A percentile compares a stretch with the other conserved stretches of the same genome.
These are phyloP conservation scores for Pleurotus ostreatus DNA, from an alignment of 768 basidiomycete species.

Conservation along the genomic window DNA sequence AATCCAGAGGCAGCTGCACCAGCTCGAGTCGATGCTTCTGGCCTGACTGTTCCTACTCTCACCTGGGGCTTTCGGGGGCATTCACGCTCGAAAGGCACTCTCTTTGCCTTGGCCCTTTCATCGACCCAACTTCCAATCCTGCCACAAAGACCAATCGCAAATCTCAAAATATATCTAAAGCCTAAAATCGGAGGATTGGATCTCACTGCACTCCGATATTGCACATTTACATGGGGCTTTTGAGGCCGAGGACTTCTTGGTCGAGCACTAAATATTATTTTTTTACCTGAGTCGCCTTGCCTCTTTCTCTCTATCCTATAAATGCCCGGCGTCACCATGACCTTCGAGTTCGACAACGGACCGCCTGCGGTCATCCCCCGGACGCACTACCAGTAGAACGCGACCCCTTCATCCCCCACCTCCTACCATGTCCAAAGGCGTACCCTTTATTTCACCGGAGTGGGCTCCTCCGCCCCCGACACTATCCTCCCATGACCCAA, in stretches of 20 bases:
- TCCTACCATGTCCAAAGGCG: background rate
- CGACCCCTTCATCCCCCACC: background rate
- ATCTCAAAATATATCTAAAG: constrained; percentile 5
- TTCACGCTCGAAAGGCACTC: background rate
- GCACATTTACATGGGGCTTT: constrained; percentile 8
- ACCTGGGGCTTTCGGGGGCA: constrained; percentile 1
- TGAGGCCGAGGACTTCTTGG: constrained; percentile 9
- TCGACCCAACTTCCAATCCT: background rate
- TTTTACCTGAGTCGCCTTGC: constrained; percentile 5
- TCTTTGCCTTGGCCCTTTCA: background rate
- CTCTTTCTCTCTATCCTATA: constrained; percentile 1
- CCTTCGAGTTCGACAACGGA: background rate
- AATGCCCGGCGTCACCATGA: background rate
- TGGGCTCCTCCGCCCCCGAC: background rate
- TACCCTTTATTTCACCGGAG: background rate
- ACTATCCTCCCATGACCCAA: too few relatives aligned
- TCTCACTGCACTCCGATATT: constrained; percentile 7
- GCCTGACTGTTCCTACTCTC: background rate
- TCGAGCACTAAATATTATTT: constrained; percentile 9
- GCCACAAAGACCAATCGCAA: constrained; percentile 1
- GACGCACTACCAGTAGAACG: background rate
- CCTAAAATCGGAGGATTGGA: constrained; percentile 5
- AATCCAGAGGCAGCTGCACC: background rate
- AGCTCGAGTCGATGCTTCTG: constrained; percentile 5
- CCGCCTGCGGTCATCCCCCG: background rate